Evolutionary conservation across 768 basidiomycete genomes (phyloP).

Genomic region (Kwoniella newhampshirensis): DNA sequence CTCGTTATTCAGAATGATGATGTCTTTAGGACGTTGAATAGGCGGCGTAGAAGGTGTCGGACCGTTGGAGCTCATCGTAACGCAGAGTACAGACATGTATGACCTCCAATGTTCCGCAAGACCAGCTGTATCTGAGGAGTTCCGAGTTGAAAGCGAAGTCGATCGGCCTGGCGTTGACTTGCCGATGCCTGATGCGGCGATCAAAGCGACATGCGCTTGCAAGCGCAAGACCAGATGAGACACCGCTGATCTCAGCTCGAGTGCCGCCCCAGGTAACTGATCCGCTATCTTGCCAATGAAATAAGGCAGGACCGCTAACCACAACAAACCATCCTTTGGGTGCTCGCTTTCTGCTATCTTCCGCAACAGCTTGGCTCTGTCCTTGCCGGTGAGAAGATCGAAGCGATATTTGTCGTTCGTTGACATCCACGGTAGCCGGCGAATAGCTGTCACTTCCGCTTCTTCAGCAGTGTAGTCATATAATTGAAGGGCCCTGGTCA

Average conservation of each 20-base stretch:
- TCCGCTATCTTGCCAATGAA: slow-evolving; percentile 32
- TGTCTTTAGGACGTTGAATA: slow-evolving; percentile 45
- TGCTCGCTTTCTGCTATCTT: slow-evolving; percentile 45
- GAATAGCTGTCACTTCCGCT: slow-evolving; percentile 30
- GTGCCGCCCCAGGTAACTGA: slow-evolving; percentile 26
- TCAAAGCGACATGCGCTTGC: slow-evolving; percentile 40
- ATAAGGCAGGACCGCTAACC: slow-evolving; percentile 43
- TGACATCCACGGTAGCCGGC: slow-evolving; percentile 36
- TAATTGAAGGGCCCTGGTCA: slow-evolving; percentile 32
- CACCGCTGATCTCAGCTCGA: slow-evolving; percentile 35
- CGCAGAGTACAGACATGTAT: slow-evolving; percentile 71
- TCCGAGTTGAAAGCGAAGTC: slow-evolving; percentile 15
- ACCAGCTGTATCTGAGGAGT: slow-evolving; percentile 36
- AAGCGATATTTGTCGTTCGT: slow-evolving; percentile 41
- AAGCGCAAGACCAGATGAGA: slow-evolving; percentile 37
- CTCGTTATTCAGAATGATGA: slow-evolving; percentile 71
- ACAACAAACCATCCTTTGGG: slow-evolving; percentile 44
- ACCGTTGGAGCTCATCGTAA: slow-evolving; percentile 64
- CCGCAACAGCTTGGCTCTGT: slow-evolving; percentile 34
- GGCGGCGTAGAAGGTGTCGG: slow-evolving; percentile 35
- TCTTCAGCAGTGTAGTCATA: slow-evolving; percentile 32
- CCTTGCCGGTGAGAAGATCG: slow-evolving; percentile 25
- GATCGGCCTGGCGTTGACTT: slow-evolving; percentile 26
- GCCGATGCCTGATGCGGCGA: slow-evolving; percentile 23
- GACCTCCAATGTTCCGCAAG: slow-evolving; percentile 52